phyloP scores from a whole-genome alignment of 2,329 filamentous ascomycete species.

The Apiospora kogelbergensis region DNA sequence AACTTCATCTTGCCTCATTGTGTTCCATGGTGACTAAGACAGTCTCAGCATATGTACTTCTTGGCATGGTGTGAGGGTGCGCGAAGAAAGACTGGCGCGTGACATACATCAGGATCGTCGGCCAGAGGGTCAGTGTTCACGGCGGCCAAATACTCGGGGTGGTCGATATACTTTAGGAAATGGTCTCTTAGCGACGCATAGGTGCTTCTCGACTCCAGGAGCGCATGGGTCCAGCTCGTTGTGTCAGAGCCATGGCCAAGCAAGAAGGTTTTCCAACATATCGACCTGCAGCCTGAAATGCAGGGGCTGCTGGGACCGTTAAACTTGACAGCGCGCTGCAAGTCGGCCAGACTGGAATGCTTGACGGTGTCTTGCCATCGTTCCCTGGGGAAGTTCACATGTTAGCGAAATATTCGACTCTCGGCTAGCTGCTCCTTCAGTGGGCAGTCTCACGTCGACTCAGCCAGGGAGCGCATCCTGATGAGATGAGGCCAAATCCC shows the following conservation, averaged over 20 bases:
- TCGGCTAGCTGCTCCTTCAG: background rate
- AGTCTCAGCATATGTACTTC: slow-evolving; percentile 12
- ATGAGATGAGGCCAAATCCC: background rate
- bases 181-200: slow-evolving; percentile 73
- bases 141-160: slow-evolving; percentile 74
- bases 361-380: slow-evolving; percentile 67
- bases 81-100: background rate
- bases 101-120: slow-evolving; percentile 64
- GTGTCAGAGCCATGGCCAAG: slow-evolving; percentile 69
- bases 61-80: slow-evolving; percentile 9
- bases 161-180: slow-evolving; percentile 78
- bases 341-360: slow-evolving; percentile 56
- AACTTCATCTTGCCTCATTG: slow-evolving; percentile 79
- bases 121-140: slow-evolving; percentile 79
- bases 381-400: slow-evolving; percentile 44
- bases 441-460: slow-evolving; percentile 28
- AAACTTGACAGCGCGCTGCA: slow-evolving; percentile 64
- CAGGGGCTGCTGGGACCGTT: slow-evolving; percentile 63
- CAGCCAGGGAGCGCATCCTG: slow-evolving; percentile 32
- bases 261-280: slow-evolving; percentile 92
- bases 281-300: slow-evolving; percentile 73
- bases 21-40: slow-evolving; percentile 84
- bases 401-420: background rate
- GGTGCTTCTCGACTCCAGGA: slow-evolving; percentile 69
- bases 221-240: slow-evolving; percentile 65